phyloP scores from a whole-genome alignment of 208 protist genomes.

The Spongospora subterranea region DNA sequence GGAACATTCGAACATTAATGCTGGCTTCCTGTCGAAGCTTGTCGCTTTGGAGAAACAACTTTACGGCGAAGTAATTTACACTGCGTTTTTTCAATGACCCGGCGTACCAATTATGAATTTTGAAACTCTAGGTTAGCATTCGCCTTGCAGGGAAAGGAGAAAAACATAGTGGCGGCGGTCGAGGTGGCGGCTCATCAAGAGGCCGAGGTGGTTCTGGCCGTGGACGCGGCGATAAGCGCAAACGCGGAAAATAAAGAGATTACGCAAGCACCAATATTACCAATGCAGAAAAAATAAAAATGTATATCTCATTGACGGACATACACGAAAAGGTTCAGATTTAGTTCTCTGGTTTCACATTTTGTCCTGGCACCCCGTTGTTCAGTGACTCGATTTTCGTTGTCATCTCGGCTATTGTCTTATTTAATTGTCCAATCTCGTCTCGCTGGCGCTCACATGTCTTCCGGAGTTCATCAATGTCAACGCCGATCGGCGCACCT shows the following conservation, averaged over 20 bases:
- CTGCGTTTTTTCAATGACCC: not conserved
- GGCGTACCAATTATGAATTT: not conserved
- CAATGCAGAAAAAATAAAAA: too few relatives aligned
- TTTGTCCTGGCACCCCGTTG: not conserved
- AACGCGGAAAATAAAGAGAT: not conserved
- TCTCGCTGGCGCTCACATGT: conserved; percentile 27
- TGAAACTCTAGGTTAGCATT: not conserved
- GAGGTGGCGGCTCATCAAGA: not conserved
- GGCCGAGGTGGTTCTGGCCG: not conserved
- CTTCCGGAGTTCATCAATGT: conserved; percentile 58
- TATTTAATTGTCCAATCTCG: not conserved
- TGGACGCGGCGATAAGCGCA: conserved; percentile 13
- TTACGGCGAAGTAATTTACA: conserved; percentile 5
- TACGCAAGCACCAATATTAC: too few relatives aligned
- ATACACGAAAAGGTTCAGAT: too few relatives aligned
- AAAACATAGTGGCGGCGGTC: not conserved
- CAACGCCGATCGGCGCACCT: conserved; percentile 58
- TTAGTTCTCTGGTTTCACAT: too few relatives aligned
- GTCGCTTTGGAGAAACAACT: not conserved
- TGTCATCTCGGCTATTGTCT: conserved; percentile 29
- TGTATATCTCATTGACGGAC: too few relatives aligned
- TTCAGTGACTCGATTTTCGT: not conserved
- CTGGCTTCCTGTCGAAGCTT: conserved; percentile 32
- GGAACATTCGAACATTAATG: not conserved
- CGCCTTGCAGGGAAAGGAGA: conserved; percentile 23